Evolutionary conservation across 345 rosid species (phyloP).

Genomic region (Trapa incisa): DNA sequence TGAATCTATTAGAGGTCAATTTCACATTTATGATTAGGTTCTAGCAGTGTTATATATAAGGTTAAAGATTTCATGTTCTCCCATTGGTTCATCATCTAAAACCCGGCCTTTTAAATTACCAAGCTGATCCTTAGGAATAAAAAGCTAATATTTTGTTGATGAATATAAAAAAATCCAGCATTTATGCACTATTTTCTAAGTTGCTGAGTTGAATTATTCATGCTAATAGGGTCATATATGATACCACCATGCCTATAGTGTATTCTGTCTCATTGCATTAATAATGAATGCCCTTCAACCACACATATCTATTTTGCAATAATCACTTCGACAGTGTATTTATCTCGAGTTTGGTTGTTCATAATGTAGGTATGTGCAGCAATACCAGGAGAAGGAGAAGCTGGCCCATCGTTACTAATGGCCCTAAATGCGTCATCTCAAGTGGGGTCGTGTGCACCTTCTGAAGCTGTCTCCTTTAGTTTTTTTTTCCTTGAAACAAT

Average conservation of each 20-base stretch:
- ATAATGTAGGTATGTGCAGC: constrained; percentile 40
- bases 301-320: background rate
- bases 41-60: background rate
- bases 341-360: background rate
- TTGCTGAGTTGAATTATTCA: background rate
- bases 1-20: background rate
- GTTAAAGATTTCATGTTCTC: background rate
- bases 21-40: background rate
- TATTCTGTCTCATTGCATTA: background rate
- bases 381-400: constrained; percentile 47
- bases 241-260: background rate
- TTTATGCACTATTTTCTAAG: too few relatives aligned
- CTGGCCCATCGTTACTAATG: constrained; percentile 41
- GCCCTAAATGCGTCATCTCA: background rate
- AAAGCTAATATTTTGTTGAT: background rate
- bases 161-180: too few relatives aligned
- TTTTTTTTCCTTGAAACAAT: background rate
- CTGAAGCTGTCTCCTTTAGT: background rate
- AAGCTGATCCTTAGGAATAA: background rate
- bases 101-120: background rate
- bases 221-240: background rate
- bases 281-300: background rate
- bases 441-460: background rate
- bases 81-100: background rate
- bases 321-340: too few relatives aligned